Base-by-base conservation (phyloP, 2,329 filamentous ascomycete species). In the Hypoxylon rubiginosum region DNA sequence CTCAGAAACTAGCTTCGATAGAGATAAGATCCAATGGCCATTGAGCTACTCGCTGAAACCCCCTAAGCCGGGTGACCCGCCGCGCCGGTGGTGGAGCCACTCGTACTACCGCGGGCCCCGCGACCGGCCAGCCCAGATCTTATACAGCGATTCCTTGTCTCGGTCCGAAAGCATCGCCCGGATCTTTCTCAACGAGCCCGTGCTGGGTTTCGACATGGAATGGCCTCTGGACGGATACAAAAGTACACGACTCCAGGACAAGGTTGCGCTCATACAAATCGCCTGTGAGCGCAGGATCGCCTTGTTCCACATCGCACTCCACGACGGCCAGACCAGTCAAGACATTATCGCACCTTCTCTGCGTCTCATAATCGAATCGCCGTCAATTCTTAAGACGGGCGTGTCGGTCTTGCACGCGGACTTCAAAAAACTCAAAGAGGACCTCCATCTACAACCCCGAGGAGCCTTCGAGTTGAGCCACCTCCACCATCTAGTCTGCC, bases 161-260 rank as follows among this genome's bases (percentile, higher is more conserved):
- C 28, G 67, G 1, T 74, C 72, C 1, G 72, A 75, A 28, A 46
- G 15, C 2, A 59, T 74, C n/a, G 74, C 73, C 1, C 61, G 34
- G 17, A 51, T 59, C 0, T 75, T 75, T n/a, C 51, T 68, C 9
- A 32, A 72, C n/a, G 68, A 72, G 28, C 59, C 68, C 3, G 69
- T 75, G 9, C 13, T 76, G 1, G 74, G 73, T 3, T 75, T 76
- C 30, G 73, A 75, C 32, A 75, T 75, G 73, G 73, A 75, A 62
- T 76, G 74, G 74, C 63, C 67, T 4, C 63, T 59, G 59, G 56
- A 69, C 6, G 36, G 61, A 0, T 19, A 71, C 6, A 57, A 46
- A 15, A 41, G 53, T 1, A 45, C 59, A 7, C 59, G 34, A 5
- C 45, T 73, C 17, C 64, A 69, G 26, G 69, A 72, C 1, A 75